phyloP scores from a whole-genome alignment of 192 early-diverging fungal genomes.

The Dimargaris xerosporica region DNA sequence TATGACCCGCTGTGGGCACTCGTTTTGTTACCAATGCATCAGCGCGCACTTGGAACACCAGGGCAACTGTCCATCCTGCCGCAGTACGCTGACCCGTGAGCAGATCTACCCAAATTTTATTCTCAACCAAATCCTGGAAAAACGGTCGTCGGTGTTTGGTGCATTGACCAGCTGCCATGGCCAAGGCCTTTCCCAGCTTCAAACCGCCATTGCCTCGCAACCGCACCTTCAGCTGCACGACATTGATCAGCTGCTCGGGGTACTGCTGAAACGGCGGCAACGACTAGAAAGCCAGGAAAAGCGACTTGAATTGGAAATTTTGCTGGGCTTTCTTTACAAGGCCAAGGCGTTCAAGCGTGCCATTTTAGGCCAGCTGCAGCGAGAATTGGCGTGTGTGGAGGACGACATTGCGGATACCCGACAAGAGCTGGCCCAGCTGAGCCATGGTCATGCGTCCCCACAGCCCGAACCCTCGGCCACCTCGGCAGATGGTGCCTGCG shows the following conservation, averaged over 20 bases:
- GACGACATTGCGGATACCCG: slow-evolving; percentile 3
- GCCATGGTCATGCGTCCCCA: not conserved
- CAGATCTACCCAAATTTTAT: slow-evolving; percentile 77
- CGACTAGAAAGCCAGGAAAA: slow-evolving; percentile 35
- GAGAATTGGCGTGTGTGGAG: slow-evolving; percentile 18
- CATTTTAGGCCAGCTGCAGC: slow-evolving; percentile 24
- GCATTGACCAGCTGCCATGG: not conserved
- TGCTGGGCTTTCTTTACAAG: slow-evolving; percentile 47
- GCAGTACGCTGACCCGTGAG: slow-evolving; percentile 32
- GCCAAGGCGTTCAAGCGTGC: slow-evolving; percentile 39
- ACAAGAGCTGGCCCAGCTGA: not conserved
- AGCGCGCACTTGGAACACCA: slow-evolving; percentile 38
- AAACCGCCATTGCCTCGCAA: not conserved
- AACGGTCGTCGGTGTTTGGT: slow-evolving; percentile 2
- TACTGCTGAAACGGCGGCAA: slow-evolving; percentile 46
- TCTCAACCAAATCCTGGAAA: slow-evolving; percentile 24
- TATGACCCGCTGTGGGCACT: slow-evolving; percentile 70
- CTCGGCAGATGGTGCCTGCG: not conserved
- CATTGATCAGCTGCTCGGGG: slow-evolving; percentile 40
- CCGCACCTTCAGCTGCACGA: slow-evolving; percentile 22
- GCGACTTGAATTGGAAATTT: slow-evolving; percentile 37
- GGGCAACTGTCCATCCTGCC: slow-evolving; percentile 57
- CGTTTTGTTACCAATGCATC: slow-evolving; percentile 73
- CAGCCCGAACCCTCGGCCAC: not conserved
- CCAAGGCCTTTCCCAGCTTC: slow-evolving; percentile 7